Evolutionary conservation across 2,329 filamentous ascomycete genomes (phyloP), one percentile per base, ranked within the genome.

Genomic region (Colletotrichum karsti): DNA sequence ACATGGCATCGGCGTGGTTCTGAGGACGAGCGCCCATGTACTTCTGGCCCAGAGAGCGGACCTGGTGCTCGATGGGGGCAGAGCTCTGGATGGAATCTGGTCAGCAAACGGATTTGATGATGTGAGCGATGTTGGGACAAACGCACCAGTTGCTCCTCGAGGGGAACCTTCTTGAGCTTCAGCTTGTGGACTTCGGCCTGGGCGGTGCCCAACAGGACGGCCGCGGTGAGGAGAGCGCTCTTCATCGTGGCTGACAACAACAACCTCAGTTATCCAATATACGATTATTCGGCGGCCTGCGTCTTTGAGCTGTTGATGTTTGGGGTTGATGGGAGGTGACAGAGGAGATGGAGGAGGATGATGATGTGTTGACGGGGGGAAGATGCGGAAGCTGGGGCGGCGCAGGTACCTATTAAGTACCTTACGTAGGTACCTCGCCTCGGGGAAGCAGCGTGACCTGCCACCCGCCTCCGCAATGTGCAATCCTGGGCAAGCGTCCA

Each of bases 131-230:
- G 46, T 48, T 42, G 56, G 20, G 18, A 8, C 7, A 26, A 51
- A 86, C 92, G 79, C 85, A 97, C 95, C 77, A 99, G 89, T 86
- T 98, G 96, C 81, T 98, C 93, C 55, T 91, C 88, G 67, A 99
- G 86, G 73, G 96, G 92, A 70, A 98, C 85, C 92, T 99, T 99
- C 89, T 98, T 93, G 77, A 99, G 91, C 88, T 97, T 96, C 89
- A 98, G 92, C 88, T 94, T 97, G 90, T 98, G 94, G 73, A 97
- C 87, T 77, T 91, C 94, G 75, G 94, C 95, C 79, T 93, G 88
- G 79, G 92, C 92, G 79, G 92, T 90, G 85, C 93, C 92, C 77
- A 95, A 87, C 87, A 97, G 90, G 85, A 91, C 87, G 77, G 91
- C 90, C 83, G 93, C 91, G 80, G 94, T 86, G 78, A 97, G 82